Evolutionary conservation across 2,329 filamentous ascomycete genomes (phyloP), one percentile per base, ranked within the genome.

Genomic region (Cercospora brassicicola): DNA sequence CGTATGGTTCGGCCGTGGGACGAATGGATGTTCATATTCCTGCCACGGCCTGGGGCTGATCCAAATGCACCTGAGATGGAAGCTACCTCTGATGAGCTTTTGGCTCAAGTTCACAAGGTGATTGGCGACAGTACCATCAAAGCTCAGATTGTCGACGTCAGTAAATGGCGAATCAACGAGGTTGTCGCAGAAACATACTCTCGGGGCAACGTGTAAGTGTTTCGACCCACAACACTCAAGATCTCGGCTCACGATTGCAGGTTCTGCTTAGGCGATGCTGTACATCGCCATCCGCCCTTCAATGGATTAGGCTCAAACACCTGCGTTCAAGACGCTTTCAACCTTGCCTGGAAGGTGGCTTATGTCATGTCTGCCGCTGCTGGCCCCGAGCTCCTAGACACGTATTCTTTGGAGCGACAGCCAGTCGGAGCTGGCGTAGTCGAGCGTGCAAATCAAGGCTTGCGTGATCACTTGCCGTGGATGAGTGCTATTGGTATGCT

Each of bases 1-100:
- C 80, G 87, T 28, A 88, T 89, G 86, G 85, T 89, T 4, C 85
- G 84, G 77, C 85, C 86, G 0, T 89, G 86, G 86, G 74, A 83
- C 69, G 85, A 89, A 79, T 89, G 86, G 86, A 30, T 65, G n/a
- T 42, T 18, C 33, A 48, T 57, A 20, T 72, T 86, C 15, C 20
- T 65, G 23, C n/a, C 62, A 51, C 45, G 45, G 9, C 45, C 45
- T 20, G 45, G 23, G 3, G 45, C n/a, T 20, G 45, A 51, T 10
- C 79, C 76, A 1, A 31, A 45, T n/a, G 42, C 20, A 30, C n/a
- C 61, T n/a, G 48, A 13, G 45, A 51, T 20, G 23, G 45, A 51
- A 36, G 33, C 33, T 15, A 36, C 33, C 33, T 36, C 33, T 36
- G 33, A 15, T 15, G 33, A 36, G 33, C 33, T 26, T 51, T 10